Conservation (phyloP, 1,284 basidiomycete species). For the Ceratobasidium sp. region DNA sequence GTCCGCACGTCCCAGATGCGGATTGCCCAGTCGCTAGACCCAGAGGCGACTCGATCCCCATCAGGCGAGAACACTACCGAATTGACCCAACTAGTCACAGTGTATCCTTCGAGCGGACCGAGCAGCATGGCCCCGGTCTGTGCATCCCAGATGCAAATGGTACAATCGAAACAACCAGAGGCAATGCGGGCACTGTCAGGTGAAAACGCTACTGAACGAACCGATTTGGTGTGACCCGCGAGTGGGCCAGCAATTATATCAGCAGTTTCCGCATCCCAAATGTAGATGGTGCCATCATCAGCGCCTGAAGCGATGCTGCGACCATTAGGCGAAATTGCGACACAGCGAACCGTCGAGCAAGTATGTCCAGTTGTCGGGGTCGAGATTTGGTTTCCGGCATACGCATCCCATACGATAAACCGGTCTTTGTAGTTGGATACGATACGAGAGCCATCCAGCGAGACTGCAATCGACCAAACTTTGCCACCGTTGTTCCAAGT, state of each 20-base stretch:
- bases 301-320: not conserved
- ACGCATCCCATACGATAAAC: not conserved
- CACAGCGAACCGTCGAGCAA: not conserved
- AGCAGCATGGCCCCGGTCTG: not conserved
- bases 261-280: constrained; percentile 12
- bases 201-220: constrained; percentile 1
- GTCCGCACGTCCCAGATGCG: too few species aligned
- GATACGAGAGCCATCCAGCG: not conserved
- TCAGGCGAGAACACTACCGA: constrained; percentile 6
- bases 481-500: not conserved
- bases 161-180: not conserved
- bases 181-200: not conserved
- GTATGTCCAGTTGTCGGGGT: not conserved
- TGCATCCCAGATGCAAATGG: constrained; percentile 17
- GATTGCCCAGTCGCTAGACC: too few species aligned
- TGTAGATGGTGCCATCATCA: constrained; percentile 2
- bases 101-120: not conserved
- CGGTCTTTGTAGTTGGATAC: not conserved
- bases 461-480: not conserved
- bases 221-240: not conserved
- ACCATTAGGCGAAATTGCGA: not conserved
- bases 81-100: too few species aligned
- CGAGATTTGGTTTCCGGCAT: not conserved
- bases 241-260: not conserved
- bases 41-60: too few species aligned